Evolutionary conservation across 208 protist genomes (phyloP), one percentile per base, ranked within the genome.

Genomic region (Angomonas ambiguus): DNA sequence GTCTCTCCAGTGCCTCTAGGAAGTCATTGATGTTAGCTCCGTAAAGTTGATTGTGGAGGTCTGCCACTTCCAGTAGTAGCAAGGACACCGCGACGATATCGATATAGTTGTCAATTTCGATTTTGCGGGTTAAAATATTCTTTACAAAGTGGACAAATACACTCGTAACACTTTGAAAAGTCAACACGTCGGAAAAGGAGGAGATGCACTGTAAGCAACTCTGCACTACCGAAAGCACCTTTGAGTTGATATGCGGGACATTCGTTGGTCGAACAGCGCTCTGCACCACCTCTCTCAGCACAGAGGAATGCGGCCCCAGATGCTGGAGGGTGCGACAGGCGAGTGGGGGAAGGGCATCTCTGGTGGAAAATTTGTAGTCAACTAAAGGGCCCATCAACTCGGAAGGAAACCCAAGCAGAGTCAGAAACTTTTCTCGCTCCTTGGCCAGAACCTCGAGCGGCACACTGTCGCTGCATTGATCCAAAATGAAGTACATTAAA

Each of bases 401-500:
- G 13, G 8, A 13, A 13, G 45, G 45, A 5, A 53, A 13, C 3
- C 16, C 16, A 5, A 53, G 61, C 35, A 32, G 38, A 18, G 53
- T 56, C 31, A 73, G 2, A 45, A 72, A 77, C 20, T 58, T 25
- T n/a, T 11, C 41, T 11, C 73, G 67, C 2, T 51, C 22, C 41
- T 48, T 59, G n/a, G 55, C 34, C 51, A 84, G 30, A 18, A 51
- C 56, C 45, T 77, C 51, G 27, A 68, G 67, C 10, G 76, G 59
- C 35, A 87, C 66, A 48, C 76, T 82, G 70, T 93, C 90, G 11
- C 51, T 66, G 71, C 72, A 85, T 67, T 95, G 90, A 20, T 93
- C 90, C 31, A 93, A 62, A 10, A 93, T 65, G 72, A 91, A 92
- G 61, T 83, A 83, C 13, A 93, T 65, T 33, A 85, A 33, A 31